These are phyloP conservation scores for Persicaria tinctoria DNA, from an alignment of 148 eudicot species.

Conservation along the genomic window DNA sequence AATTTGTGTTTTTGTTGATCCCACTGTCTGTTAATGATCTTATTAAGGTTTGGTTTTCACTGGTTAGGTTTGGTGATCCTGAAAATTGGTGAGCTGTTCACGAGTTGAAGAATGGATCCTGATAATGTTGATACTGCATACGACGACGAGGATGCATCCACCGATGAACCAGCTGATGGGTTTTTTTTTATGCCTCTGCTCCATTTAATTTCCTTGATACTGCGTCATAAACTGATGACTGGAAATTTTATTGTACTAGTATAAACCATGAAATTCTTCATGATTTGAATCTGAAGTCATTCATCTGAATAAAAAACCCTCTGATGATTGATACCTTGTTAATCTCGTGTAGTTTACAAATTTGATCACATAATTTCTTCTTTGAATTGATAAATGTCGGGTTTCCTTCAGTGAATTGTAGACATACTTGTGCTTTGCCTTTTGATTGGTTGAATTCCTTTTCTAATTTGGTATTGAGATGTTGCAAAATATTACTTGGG, in stretches of 20 bases:
- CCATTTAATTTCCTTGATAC: not conserved
- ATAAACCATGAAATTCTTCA: not conserved
- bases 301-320: not conserved
- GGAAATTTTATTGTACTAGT: not conserved
- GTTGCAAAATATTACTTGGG: not conserved
- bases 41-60: not conserved
- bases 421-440: too few relatives aligned
- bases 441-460: not conserved
- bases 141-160: conserved; percentile 21
- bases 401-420: not conserved
- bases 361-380: not conserved
- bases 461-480: not conserved
- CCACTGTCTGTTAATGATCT: not conserved
- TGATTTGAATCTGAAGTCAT: not conserved
- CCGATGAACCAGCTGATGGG: conserved; percentile 27
- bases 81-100: not conserved
- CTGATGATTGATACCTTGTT: not conserved
- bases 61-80: not conserved
- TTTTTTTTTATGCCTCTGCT: conserved; percentile 10
- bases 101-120: conserved; percentile 24
- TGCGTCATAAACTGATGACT: not conserved
- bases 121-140: conserved; percentile 24
- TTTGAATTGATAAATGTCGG: not conserved
- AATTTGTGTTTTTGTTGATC: not conserved
- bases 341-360: not conserved